Evolutionary conservation across 495 filamentous ascomycete genomes (phyloP).

Genomic region (Clavariopsis aquatica): DNA sequence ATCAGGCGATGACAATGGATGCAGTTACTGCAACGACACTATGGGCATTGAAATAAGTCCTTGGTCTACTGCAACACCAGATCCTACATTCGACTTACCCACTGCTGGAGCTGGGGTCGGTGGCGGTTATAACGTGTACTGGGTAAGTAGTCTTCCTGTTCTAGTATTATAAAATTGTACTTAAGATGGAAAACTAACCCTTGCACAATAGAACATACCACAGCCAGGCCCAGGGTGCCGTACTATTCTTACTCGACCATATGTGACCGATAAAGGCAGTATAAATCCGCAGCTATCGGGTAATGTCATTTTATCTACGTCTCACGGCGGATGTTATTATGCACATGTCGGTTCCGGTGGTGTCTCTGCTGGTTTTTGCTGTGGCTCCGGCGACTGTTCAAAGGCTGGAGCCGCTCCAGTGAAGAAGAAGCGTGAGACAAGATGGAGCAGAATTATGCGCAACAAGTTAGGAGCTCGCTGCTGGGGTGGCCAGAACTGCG

Average conservation of each 20-base stretch:
- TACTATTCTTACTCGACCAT: neutral
- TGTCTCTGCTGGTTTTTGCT: conserved; percentile 9
- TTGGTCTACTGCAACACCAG: conserved; percentile 4
- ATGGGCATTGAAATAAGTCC: conserved; percentile 3
- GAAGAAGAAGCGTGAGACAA: conserved; percentile 8
- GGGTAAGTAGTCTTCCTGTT: conserved; percentile 4
- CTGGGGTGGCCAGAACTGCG: neutral
- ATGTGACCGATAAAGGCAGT: conserved; percentile 9
- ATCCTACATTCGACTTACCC: conserved; percentile 1
- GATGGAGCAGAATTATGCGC: conserved; percentile 14
- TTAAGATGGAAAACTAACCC: neutral
- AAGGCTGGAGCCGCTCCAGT: neutral
- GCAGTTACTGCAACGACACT: conserved; percentile 5
- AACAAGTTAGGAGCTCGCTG: neutral
- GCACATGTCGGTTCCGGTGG: conserved; percentile 11
- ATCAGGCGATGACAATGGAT: conserved; percentile 15
- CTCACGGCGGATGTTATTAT: conserved; percentile 12
- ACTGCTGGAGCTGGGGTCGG: conserved; percentile 8
- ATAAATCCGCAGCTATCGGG: conserved; percentile 2
- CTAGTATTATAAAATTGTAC: neutral
- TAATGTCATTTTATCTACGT: conserved; percentile 7
- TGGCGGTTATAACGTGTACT: conserved; percentile 17
- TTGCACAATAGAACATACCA: neutral
- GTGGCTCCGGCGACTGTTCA: conserved; percentile 3
- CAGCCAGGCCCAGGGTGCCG: conserved; percentile 9